Evolutionary conservation across 345 rosid species (phyloP), one percentile per base, ranked within the genome.

Genomic region (Alliaria petiolata): DNA sequence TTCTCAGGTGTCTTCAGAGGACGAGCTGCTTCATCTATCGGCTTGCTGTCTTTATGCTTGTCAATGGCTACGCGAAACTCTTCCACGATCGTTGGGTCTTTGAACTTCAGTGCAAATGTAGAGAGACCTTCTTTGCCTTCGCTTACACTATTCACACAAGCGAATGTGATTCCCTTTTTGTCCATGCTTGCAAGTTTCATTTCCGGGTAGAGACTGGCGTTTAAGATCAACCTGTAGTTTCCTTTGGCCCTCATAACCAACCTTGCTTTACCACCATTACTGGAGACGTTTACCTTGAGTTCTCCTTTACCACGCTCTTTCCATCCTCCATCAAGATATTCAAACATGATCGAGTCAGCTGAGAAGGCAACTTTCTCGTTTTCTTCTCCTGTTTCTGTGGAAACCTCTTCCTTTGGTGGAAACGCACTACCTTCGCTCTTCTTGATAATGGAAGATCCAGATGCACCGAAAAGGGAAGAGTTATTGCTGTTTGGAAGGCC

Each of bases 281-380:
- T 81, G 1, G 87, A 82, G 7, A 91, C 89, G 36, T 95, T 92
- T 70, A 95, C 92, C 81, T 22, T 22, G 25, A 91, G 69, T 63
- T 85, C 99, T 72, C 99, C 98, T 83, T 95, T 92, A 6, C 99
- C 99, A 12, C 99, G 97, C 78, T 95, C 99, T 85, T 90, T 95
- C 99, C 99, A 95, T 38, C 79, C 75, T 20, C 90, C 87, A 62
- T 87, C 89, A 6, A 78, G 53, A 71, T 58, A 95, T 63, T 95
- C 99, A 69, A 89, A 95, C 78, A 89, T 64, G 26, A 83, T 77
- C 2, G 97, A 86, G 54, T 89, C 97, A 56, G 99, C 87, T 6
- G 89, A 69, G 81, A 91, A 95, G 62, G 72, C 88, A 16, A 79
- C 90, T 75, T 36, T 80, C 83, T 91, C 99, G 28, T 95, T 88